Conservation (phyloP, 257 asterid species). For the Solanum appendiculatum region DNA sequence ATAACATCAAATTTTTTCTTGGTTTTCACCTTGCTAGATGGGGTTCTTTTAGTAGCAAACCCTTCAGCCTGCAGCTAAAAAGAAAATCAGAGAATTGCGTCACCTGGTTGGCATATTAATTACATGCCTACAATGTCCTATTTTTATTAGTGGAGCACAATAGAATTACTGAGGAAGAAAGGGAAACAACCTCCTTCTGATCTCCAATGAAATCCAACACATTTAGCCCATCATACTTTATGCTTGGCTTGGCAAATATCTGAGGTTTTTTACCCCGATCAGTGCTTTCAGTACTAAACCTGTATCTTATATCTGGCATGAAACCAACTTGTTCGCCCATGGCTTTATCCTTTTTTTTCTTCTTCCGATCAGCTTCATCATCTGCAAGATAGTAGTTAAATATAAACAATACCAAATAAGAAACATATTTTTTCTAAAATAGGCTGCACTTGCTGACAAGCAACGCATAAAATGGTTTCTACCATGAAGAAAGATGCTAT, state of each 20-base stretch:
- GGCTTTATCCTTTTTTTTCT: constrained; percentile 64
- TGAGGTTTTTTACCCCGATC: constrained; percentile 45
- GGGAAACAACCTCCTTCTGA: constrained; percentile 45
- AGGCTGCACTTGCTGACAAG: not conserved
- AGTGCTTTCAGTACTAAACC: constrained; percentile 38
- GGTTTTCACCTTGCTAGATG: constrained; percentile 56
- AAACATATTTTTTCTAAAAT: not conserved
- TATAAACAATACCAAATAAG: not conserved
- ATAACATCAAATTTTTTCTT: constrained; percentile 66
- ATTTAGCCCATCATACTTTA: constrained; percentile 38
- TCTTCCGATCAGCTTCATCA: constrained; percentile 73
- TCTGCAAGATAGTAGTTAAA: constrained; percentile 31
- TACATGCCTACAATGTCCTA: not conserved
- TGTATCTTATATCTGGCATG: constrained; percentile 28
- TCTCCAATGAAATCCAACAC: constrained; percentile 26
- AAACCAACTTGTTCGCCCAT: constrained; percentile 40
- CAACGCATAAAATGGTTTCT: not conserved
- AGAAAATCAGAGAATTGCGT: not conserved
- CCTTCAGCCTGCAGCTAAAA: constrained; percentile 54
- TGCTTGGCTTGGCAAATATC: constrained; percentile 33
- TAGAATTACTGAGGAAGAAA: not conserved
- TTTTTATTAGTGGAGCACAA: not conserved
- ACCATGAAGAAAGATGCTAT: not conserved
- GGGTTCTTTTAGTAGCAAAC: constrained; percentile 35
- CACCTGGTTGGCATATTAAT: not conserved